Base-by-base conservation (phyloP, 2,329 filamentous ascomycete species). In the Fusarium chaquense region DNA sequence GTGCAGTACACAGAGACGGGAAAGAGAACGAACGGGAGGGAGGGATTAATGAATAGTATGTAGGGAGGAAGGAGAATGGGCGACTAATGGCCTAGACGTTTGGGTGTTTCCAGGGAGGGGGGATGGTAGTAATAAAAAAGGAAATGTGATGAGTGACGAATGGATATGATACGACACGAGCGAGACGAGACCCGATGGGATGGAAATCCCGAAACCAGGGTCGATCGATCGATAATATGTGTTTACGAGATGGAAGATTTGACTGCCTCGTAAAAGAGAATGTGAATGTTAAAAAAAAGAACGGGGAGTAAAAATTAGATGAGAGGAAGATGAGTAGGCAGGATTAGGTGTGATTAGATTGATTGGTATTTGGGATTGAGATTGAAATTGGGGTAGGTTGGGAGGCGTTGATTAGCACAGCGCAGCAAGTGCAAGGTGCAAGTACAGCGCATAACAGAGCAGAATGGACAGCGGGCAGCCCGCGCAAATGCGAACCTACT, bases 121-220 rank as follows among this genome's bases (percentile, higher is more conserved):
- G 41, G 71, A 73, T 71, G 53, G 73, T 69, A 75, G 46, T 52
- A 75, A 74, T 60, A 75, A 75, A 74, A 73, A 64, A 69, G 60
- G 55, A 65, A 65, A 65, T 65, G 59, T 60, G 44, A 58, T 40
- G 40, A 50, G 46, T 46, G 65, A 57, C 35, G 49, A 22, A 20
- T 52, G 35, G 26, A 52, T 52, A 51, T 35, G 49, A 40, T 51
- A 52, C 49, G 49, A 52, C 20, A 52, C 33, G 35, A 52, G 18
- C 62, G 45, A 59, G 44, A 30, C 59, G 45, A 43, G 41, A 53
- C 32, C 47, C 61, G 54, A 65, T 61, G 60, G 24, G 61, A 36
- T 61, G 30, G 56, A 60, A 57, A 53, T 60, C 61, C 53, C 30
- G 57, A 65, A 70, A 45, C 58, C 55, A 67, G 69, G 72, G 67